A percentile compares a stretch with the other conserved stretches of the same genome.
Evolutionary conservation across 495 filamentous ascomycete genomes (phyloP).

Genomic region (Talaromyces stipitatus): DNA sequence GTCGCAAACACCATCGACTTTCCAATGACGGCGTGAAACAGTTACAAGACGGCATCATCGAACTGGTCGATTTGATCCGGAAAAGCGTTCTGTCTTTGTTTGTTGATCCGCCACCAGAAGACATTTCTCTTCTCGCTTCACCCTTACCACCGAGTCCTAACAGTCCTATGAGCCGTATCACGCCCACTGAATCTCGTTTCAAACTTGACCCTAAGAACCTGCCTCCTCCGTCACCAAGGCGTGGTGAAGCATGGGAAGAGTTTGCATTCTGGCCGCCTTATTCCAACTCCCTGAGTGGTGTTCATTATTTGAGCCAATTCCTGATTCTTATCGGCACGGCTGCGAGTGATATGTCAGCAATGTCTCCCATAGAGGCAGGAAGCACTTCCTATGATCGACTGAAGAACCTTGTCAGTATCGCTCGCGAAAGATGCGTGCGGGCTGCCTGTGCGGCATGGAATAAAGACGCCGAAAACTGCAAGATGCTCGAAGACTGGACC

Average conservation of each 20-base stretch:
- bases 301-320: constrained; percentile 77
- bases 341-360: constrained; percentile 75
- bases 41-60: constrained; percentile 68
- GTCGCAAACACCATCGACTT: constrained; percentile 75
- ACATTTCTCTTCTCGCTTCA: constrained; percentile 76
- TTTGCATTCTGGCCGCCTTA: constrained; percentile 96
- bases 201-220: constrained; percentile 69
- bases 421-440: constrained; percentile 73
- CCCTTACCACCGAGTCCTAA: constrained; percentile 66
- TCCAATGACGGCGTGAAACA: constrained; percentile 60
- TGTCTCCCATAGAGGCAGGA: constrained; percentile 54
- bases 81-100: constrained; percentile 75
- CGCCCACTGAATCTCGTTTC: constrained; percentile 60
- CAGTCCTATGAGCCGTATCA: constrained; percentile 49
- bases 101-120: constrained; percentile 82
- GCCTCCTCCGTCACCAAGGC: constrained; percentile 66
- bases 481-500: constrained; percentile 87
- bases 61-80: constrained; percentile 73
- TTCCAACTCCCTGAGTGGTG: constrained; percentile 80
- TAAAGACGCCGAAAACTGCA: constrained; percentile 80
- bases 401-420: constrained; percentile 60
- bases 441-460: constrained; percentile 83
- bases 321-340: constrained; percentile 73
- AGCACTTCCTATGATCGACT: constrained; percentile 56
- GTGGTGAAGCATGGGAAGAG: constrained; percentile 81